Conservation (phyloP, 768 basidiomycete species). For the Wakefieldia striispora region DNA sequence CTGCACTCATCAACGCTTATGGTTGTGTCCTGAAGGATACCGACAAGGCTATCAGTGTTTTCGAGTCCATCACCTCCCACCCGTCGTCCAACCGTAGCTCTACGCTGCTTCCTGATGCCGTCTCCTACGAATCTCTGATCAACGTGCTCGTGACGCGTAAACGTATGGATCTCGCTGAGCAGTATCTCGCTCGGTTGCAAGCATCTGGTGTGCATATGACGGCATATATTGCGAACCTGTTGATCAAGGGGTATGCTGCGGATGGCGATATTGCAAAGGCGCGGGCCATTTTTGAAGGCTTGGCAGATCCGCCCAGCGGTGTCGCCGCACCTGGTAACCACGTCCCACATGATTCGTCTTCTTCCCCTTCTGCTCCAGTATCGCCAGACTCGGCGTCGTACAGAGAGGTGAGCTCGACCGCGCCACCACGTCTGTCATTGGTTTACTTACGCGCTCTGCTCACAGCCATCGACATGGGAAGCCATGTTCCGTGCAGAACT, state of each 20-base stretch:
- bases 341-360: conserved; percentile 53
- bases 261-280: conserved; percentile 69
- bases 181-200: conserved; percentile 62
- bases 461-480: conserved; percentile 89
- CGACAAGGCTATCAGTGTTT: conserved; percentile 69
- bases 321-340: conserved; percentile 91
- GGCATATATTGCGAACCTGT: conserved; percentile 84
- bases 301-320: conserved; percentile 78
- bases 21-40: conserved; percentile 80
- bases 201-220: conserved; percentile 77
- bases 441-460: neutral
- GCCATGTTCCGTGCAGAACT: conserved; percentile 93
- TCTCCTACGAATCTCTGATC: conserved; percentile 88
- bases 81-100: conserved; percentile 38
- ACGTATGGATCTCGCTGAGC: conserved; percentile 72
- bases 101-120: conserved; percentile 63
- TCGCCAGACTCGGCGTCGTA: conserved; percentile 42
- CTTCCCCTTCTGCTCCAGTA: conserved; percentile 30
- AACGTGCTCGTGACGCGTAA: conserved; percentile 80
- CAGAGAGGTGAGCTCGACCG: conserved; percentile 24
- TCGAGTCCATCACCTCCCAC: conserved; percentile 67
- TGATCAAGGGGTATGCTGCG: conserved; percentile 62
- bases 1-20: conserved; percentile 84
- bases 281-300: conserved; percentile 72
- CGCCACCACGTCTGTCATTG: neutral